These are phyloP conservation scores for Saccharomycopsis synnaedendra DNA, from an alignment of 805 yeast genomes.

Conservation along the genomic window DNA sequence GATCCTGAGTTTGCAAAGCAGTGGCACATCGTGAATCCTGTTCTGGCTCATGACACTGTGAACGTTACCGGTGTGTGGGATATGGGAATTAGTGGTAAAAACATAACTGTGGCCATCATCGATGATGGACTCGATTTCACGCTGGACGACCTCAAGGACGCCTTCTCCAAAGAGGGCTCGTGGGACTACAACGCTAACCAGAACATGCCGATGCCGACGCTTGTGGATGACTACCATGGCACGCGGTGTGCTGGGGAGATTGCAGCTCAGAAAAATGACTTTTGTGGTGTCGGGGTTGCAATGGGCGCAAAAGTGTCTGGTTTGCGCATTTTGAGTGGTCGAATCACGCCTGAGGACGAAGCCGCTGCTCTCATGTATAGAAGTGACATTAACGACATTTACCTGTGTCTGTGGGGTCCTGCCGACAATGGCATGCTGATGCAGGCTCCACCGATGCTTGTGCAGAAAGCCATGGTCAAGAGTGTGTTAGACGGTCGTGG, in stretches of 20 bases:
- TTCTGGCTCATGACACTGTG: conserved; percentile 70
- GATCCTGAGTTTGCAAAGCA: conserved; percentile 82
- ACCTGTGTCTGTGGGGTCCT: conserved; percentile 98
- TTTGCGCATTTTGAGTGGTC: conserved; percentile 74
- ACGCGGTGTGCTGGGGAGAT: conserved; percentile 98
- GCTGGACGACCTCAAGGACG: conserved; percentile 56
- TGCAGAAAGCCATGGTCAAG: conserved; percentile 70
- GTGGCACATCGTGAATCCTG: conserved; percentile 84
- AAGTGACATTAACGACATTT: conserved; percentile 78
- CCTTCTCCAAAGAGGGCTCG: conserved; percentile 69
- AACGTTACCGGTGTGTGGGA: conserved; percentile 83
- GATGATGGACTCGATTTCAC: conserved; percentile 92
- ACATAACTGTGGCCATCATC: conserved; percentile 76
- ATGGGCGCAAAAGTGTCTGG: conserved; percentile 81
- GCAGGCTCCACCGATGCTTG: conserved; percentile 74
- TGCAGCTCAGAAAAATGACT: conserved; percentile 74
- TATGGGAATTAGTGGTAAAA: conserved; percentile 68
- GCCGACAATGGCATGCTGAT: conserved; percentile 82
- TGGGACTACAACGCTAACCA: conserved; percentile 85
- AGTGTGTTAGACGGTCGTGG: conserved; percentile 77
- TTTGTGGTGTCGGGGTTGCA: conserved; percentile 97
- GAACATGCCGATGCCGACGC: conserved; percentile 66
- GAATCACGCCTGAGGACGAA: conserved; percentile 76
- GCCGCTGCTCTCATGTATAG: conserved; percentile 80
- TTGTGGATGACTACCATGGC: conserved; percentile 84